Base-by-base conservation (phyloP, 768 basidiomycete genomes). In the Suillus lakei region DNA sequence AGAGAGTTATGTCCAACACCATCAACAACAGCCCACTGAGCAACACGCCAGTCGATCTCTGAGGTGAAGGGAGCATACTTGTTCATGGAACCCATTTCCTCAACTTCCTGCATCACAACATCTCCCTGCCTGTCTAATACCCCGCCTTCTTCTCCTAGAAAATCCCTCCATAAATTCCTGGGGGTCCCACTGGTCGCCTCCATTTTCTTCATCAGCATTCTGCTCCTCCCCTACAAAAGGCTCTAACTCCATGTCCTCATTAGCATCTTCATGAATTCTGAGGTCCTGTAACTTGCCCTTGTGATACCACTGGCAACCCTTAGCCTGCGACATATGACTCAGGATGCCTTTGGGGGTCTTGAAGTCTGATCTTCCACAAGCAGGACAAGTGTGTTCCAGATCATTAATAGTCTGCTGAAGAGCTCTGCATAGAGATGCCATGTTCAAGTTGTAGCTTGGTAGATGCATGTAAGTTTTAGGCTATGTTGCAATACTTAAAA, bases 231-330 rank as follows among this genome's bases (percentile, higher is more conserved):
- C 36, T 12, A 38, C 36, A 38, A 38, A 38, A 38, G 36, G 36
- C 36, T 38, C 36, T 38, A 38, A 38, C 36, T 38, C 36, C 10
- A 28, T 32, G 30, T 26, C 28, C 15, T 56, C 28, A 16, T 30
- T 23, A 30, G 28, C 55, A 9, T 56, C 55, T 5, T 38, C 55
- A 26, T 21, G 26, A 12, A 32, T 26, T 12, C 30, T n/a, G 28
- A 62, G 48, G 16, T 34, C 30, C 34, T n/a, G 26, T 38, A 48
- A 46, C 46, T 62, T 62, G 23, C n/a, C 61, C 30, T 62, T 62
- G 18, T 16, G 28, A 38, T 62, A 62, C 61, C 46, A 48, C 48
- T 51, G 10, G 46, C 61, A 62, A 46, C 60, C 28, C 28, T 41
- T 36, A 18, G 60, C 34, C 21, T 26, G 21, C 12, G 26, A 36